Evolutionary conservation across 2,329 filamentous ascomycete species (phyloP), one percentile per base, ranked within the genome.

Genomic region (Aureobasidium sp.): DNA sequence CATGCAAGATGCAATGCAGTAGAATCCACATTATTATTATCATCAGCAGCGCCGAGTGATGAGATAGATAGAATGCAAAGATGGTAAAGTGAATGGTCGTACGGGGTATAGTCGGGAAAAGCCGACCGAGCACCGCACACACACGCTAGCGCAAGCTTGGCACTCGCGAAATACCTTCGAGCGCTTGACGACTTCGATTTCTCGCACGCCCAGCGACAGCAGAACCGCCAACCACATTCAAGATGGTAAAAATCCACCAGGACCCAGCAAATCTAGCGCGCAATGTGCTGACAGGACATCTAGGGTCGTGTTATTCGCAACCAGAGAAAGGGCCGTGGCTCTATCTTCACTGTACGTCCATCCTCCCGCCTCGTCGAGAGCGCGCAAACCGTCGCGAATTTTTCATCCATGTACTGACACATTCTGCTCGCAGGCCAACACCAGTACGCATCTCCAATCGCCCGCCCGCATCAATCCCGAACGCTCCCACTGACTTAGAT

Each of bases 281-380:
- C 54, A 58, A 48, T 39, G 45, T 50, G 57, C 57, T 60, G 57
- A 60, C 57, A 40, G 45, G 22, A 59, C 22, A 49, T 49, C 40
- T 60, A 62, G 84, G 84, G 84, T 85, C 82, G 86, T 77, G 86
- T 89, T 73, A 89, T 89, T 76, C 82, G 86, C 75, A 90, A 89
- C 79, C 87, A 90, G 83, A 85, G 70, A 68, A 86, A 87, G 81
- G 84, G 87, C 78, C 86, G 87, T 79, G 87, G 87, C 78, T 88
- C 85, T 71, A 89, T 90, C 80, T 90, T 90, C 82, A 89, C 83
- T 76, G 63, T 63, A 61, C 44, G 61, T 58, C 48, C 61, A 61
- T 48, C 44, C 44, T 48, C 40, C 27, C 33, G n/a, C 35, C n/a
- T n/a, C 7, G 24, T 24, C 48, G 44, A 14, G 44, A 48, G 54